Conservation (phyloP, 805 yeast species). For the Starmerella vaccinii region DNA sequence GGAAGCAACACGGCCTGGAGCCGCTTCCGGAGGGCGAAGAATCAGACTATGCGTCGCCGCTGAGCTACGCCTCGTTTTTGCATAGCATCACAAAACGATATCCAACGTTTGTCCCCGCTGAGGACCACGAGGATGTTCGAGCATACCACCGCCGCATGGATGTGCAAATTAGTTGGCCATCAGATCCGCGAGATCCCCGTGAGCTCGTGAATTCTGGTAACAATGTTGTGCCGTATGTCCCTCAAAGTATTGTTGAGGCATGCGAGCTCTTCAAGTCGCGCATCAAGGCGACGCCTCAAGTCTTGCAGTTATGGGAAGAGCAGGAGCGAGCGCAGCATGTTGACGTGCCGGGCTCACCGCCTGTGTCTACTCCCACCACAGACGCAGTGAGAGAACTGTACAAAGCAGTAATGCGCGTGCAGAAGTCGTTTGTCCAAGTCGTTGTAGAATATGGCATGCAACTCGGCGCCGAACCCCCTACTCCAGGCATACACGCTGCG, state of each 20-base stretch:
- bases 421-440: constrained; percentile 56
- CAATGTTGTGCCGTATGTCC: constrained; percentile 36
- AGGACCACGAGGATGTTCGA: constrained; percentile 35
- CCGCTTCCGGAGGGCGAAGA: constrained; percentile 19
- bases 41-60: constrained; percentile 48
- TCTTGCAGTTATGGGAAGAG: constrained; percentile 61
- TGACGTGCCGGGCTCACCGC: neutral
- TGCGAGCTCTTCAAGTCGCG: constrained; percentile 52
- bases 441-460: constrained; percentile 46
- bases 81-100: constrained; percentile 51
- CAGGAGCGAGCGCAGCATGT: constrained; percentile 44
- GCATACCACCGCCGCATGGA: constrained; percentile 2
- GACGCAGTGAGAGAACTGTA: constrained; percentile 55
- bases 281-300: constrained; percentile 55
- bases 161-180: neutral
- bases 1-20: constrained; percentile 34
- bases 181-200: constrained; percentile 14
- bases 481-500: constrained; percentile 19
- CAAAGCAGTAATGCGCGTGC: constrained; percentile 39
- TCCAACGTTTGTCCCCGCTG: constrained; percentile 55
- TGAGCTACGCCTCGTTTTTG: constrained; percentile 74
- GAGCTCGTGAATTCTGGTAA: constrained; percentile 10
- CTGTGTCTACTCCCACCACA: constrained; percentile 30
- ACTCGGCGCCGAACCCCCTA: constrained; percentile 16
- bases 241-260: constrained; percentile 73